Base-by-base conservation (phyloP, 2,329 filamentous ascomycete species). In the Ascochyta viciae-villosae region DNA sequence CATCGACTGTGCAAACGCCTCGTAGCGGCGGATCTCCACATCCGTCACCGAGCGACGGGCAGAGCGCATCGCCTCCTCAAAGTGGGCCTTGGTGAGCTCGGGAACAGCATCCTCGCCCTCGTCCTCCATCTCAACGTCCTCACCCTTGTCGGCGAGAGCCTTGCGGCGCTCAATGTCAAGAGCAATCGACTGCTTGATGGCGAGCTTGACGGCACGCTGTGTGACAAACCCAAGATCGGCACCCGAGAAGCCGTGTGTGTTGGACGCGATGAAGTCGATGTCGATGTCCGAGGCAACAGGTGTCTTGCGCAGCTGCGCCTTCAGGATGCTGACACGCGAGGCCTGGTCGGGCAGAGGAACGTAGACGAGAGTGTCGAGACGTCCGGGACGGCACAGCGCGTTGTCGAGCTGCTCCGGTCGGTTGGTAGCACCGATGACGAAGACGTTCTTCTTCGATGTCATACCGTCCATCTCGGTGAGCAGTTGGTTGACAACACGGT, bases 391-490 rank as follows among this genome's bases (percentile, higher is more conserved):
- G 86, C 94, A 97, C 70, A 99, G 86, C 68, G 95, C 95, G 76
- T 95, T 95, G 79, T 99, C 95, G 58, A 99, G 90, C 83, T 98
- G 95, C 83, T 99, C 95, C 39, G 95, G 95, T 83, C 95, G 87
- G 84, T 99, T 99, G 79, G 95, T 99, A 41, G 95, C 95, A 77
- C 95, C 95, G 71, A 99, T 99, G 65, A 99, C 95, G 81, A 99
- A 99, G 64, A 99, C 95, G 77, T 99, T 99, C 90, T 99, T 99
- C 91, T 99, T 99, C 35, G 94, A 97, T 41, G 94, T 98, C 94
- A 98, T 98, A 72, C 94, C 94, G 68, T 98, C 94, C 94, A 98
- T 97, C 87, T 98, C 92, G 66, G 95, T 99, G 74, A 99, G 83
- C 76, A 99, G 92, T 85, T 99, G 96, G 84, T 99, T 99, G 79